phyloP scores from a whole-genome alignment of 768 basidiomycete genomes.

The Saitozyma podzolica region DNA sequence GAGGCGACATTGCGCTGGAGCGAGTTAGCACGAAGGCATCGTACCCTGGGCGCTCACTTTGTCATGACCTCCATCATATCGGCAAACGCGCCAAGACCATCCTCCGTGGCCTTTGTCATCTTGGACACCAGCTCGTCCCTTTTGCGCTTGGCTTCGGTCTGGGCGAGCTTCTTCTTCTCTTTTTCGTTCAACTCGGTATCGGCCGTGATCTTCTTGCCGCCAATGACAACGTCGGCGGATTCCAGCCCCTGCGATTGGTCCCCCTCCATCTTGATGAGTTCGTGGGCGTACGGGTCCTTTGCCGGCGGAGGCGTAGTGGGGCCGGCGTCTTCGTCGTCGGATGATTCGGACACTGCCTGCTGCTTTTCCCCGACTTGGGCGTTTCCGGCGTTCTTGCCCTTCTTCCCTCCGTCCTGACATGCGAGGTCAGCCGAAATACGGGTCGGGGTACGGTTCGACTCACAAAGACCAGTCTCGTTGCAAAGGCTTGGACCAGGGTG shows the following conservation, averaged over 20 bases:
- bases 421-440: neutral
- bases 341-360: conserved; percentile 16
- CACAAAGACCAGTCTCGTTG: conserved; percentile 37
- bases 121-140: conserved; percentile 52
- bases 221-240: conserved; percentile 34
- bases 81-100: conserved; percentile 51
- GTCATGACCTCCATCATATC: conserved; percentile 51
- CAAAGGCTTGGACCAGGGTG: conserved; percentile 36
- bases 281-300: conserved; percentile 9
- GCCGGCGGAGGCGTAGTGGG: conserved; percentile 2
- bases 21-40: conserved; percentile 2
- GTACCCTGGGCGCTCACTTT: conserved; percentile 43
- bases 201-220: conserved; percentile 20
- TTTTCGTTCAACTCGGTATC: conserved; percentile 39
- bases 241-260: conserved; percentile 30
- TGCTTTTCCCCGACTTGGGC: conserved; percentile 48
- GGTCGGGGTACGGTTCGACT: conserved; percentile 6
- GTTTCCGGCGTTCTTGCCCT: conserved; percentile 49
- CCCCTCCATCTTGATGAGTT: conserved; percentile 2
- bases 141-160: conserved; percentile 50
- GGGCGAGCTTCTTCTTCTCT: conserved; percentile 45
- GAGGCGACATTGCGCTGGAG: conserved; percentile 51
- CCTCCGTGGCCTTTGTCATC: conserved; percentile 52
- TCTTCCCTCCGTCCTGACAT: conserved; percentile 45
- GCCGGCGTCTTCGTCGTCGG: conserved; percentile 39